Percentiles rank a stretch among this genome's conserved stretches.
These are phyloP conservation scores for Wickerhamiella parazyma DNA, from an alignment of 805 yeast species.

Conservation along the genomic window DNA sequence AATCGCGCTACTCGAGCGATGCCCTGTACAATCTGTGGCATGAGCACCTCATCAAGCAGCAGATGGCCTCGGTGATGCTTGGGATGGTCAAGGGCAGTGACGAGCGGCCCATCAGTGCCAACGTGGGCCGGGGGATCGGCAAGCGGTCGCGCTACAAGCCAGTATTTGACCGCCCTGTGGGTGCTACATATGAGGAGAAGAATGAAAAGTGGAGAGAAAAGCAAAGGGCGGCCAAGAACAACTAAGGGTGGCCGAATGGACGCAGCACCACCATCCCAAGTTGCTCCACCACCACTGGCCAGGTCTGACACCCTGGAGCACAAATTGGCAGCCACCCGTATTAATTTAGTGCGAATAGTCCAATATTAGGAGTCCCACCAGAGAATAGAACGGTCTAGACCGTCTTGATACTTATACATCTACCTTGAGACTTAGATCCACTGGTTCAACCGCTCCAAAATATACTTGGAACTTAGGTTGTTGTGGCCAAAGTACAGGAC, in stretches of 20 bases:
- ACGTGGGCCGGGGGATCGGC: constrained; percentile 71
- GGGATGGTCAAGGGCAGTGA: constrained; percentile 19
- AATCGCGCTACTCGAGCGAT: constrained; percentile 17
- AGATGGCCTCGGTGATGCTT: constrained; percentile 39
- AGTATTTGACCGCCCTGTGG: constrained; percentile 39
- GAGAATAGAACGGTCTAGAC: no score
- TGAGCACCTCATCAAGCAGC: constrained; percentile 44
- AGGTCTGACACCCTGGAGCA: no score
- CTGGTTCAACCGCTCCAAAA: background rate
- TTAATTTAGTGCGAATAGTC: no score
- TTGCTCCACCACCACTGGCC: no score
- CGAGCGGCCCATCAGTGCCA: constrained; percentile 19
- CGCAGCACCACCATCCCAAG: no score
- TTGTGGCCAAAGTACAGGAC: constrained; percentile 8
- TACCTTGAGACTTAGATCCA: no score
- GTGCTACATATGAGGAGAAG: constrained; percentile 53
- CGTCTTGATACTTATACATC: no score
- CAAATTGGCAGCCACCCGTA: no score
- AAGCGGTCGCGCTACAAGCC: constrained; percentile 45
- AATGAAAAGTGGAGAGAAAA: constrained; percentile 41
- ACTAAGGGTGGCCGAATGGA: no score
- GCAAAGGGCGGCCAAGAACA: background rate
- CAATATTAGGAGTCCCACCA: no score
- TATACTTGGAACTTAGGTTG: background rate
- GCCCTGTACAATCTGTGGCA: constrained; percentile 33